Base-by-base conservation (phyloP, 2,329 filamentous ascomycete species). In the Nannizziopsis barbatae region DNA sequence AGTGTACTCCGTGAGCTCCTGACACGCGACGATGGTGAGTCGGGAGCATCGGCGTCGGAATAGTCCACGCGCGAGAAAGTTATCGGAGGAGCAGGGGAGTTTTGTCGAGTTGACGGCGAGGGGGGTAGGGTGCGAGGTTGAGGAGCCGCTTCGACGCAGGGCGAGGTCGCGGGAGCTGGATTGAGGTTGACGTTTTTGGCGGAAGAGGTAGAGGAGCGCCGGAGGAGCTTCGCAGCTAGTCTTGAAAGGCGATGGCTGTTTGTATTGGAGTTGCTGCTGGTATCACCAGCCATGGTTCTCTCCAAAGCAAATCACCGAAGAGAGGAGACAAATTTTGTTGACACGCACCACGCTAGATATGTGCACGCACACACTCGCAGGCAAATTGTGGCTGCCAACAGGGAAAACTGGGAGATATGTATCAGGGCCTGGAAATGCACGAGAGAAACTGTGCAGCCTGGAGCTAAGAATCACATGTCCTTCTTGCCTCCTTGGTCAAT, bases 151-250 rank as follows among this genome's bases (percentile, higher is more conserved):
- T 57, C 40, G 44, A 15, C 39, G 20, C 35, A 22, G 42, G 39
- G 42, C 20, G 44, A 32, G 40, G 18, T 41, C 9, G 45, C 18
- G 47, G 56, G 55, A 50, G 55, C 30, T 47, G 32, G 38, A 17
- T 9, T 27, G 27, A 33, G 44, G 32, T 18, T 30, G 42, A 36
- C 22, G 37, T 33, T 50, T 47, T 52, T 50, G 39, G 50, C 57
- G 43, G 56, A 53, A 31, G 59, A 56, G 37, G 57, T 59, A 31
- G 65, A 64, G 53, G 63, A 63, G 60, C 63, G 62, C 49, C 63
- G 62, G 51, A 66, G 56, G 50, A 66, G 58, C 53, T 63, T 65
- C 33, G 61, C 58, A 53, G 64, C 63, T 48, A 64, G 57, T 55
- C 60, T 60, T 55, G 63, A 64, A 31, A 64, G 57, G 40, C 62